A percentile compares a stretch with the other conserved stretches of the same genome.
phyloP scores from a whole-genome alignment of 768 basidiomycete genomes.

The Termitomyces titanicus region DNA sequence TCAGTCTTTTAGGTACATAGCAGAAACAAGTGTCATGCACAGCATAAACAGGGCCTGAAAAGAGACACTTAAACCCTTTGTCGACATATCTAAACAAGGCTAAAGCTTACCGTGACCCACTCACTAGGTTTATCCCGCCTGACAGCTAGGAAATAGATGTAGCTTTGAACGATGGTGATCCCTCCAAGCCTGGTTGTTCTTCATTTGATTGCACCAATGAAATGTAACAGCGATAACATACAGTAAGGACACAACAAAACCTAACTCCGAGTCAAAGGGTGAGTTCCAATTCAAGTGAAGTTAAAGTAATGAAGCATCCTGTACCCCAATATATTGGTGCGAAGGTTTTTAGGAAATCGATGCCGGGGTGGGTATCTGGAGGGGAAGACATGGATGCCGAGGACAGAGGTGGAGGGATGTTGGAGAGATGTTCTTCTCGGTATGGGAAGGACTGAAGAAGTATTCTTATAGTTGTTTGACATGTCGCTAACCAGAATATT shows the following conservation, averaged over 20 bases:
- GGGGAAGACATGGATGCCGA: not conserved
- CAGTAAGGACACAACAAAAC: conserved; percentile 26
- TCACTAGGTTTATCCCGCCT: conserved; percentile 22
- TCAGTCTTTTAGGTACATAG: not conserved
- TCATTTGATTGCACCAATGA: not conserved
- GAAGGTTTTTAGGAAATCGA: conserved; percentile 21
- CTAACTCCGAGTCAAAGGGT: too few relatives aligned
- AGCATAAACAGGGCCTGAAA: conserved; percentile 24
- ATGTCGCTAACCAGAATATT: not conserved
- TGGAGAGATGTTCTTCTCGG: too few relatives aligned
- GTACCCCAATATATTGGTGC: conserved; percentile 30
- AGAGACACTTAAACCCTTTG: not conserved
- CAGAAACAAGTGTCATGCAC: conserved; percentile 9
- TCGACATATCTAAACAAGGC: not conserved
- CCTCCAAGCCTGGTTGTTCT: conserved; percentile 28
- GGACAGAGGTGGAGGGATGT: not conserved
- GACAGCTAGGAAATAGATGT: conserved; percentile 32
- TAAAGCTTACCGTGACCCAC: conserved; percentile 22
- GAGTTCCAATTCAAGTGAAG: not conserved
- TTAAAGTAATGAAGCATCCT: not conserved
- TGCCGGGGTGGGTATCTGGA: not conserved
- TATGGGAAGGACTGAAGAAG: too few relatives aligned
- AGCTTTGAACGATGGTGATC: conserved; percentile 39
- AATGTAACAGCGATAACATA: conserved; percentile 2
- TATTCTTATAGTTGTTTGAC: not conserved